phyloP scores from a whole-genome alignment of 1,284 basidiomycete species.

The Rhodotorula sp. region DNA sequence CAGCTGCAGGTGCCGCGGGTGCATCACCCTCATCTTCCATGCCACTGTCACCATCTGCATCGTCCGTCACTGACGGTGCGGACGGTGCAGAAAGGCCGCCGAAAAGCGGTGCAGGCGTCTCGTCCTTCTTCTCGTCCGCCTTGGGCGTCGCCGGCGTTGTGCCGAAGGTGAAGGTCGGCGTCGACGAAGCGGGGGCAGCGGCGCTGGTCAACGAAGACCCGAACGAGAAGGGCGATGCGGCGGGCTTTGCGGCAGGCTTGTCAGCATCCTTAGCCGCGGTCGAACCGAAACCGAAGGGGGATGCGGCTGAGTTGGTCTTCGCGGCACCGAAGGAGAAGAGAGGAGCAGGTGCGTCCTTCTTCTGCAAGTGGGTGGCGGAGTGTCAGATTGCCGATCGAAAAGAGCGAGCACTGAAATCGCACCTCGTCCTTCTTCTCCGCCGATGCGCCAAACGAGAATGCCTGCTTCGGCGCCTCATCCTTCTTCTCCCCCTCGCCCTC shows the following conservation, averaged over 20 bases:
- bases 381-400: background rate
- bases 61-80: slow-evolving; percentile 9
- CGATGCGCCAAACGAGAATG: slow-evolving; percentile 5
- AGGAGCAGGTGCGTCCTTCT: slow-evolving; percentile 10
- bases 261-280: slow-evolving; percentile 3
- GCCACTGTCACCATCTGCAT: slow-evolving; percentile 33
- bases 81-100: background rate
- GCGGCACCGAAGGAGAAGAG: slow-evolving; percentile 23
- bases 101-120: slow-evolving; percentile 10
- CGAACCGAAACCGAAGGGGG: slow-evolving; percentile 29
- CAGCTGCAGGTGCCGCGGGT: background rate
- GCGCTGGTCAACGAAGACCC: background rate
- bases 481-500: background rate
- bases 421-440: slow-evolving; percentile 15
- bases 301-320: slow-evolving; percentile 7
- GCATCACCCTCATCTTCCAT: slow-evolving; percentile 40
- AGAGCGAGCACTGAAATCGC: background rate
- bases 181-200: background rate
- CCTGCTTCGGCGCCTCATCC: background rate
- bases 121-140: slow-evolving; percentile 23
- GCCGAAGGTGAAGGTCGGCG: slow-evolving; percentile 22
- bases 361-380: background rate
- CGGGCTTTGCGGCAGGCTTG: slow-evolving; percentile 10
- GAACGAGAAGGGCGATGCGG: slow-evolving; percentile 6
- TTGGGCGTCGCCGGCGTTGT: slow-evolving; percentile 30